Evolutionary conservation across 768 basidiomycete species (phyloP), one percentile per base, ranked within the genome.

Genomic region (Sarcomyxa edulis): DNA sequence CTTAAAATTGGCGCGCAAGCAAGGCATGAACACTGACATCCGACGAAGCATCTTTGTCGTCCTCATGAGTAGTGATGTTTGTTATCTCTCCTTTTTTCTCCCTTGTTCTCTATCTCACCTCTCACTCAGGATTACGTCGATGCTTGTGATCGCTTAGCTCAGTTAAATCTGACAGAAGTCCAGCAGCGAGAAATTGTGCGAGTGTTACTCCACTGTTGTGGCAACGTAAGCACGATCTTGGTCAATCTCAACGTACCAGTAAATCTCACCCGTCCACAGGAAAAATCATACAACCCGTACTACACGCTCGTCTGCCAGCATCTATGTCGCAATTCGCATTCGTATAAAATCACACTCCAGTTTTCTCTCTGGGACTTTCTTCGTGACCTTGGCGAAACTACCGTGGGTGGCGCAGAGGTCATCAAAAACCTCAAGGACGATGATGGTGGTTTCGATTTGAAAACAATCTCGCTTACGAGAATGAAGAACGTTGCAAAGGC

Each of bases 21-120:
- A 99, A 56, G 96, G 96, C 15, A 98, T 99, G 95, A 99, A 99
- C 54, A 97, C 94, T 2, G 96, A 97, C 49, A 83, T 97, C 26
- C 74, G 95, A 25, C 70, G 91, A 45, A 83, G 85, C 39, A 81
- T 97, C 37, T 99, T 99, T 53, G 80, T 93, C 11, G 84, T 94
- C 9, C 62, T 98, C 24, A 96, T 98, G 92, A 95, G 88, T 53
- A 88, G 89, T 48, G 91, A 95, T 53, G 95, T 95, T 53, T 47
- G 81, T 62, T n/a, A n/a, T n/a, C n/a, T n/a, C n/a, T n/a, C n/a
- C n/a, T n/a, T n/a, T 40, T 19, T 37, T 25, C 35, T 7, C 2
- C 26, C 32, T 25, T 10, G 6, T 18, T n/a, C 4, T 33, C n/a
- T n/a, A n/a, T n/a, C n/a, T n/a, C n/a, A 35, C 40, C 21, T 9